Conservation (phyloP, 768 basidiomycete genomes). For the Tricholoma hemisulphureum region DNA sequence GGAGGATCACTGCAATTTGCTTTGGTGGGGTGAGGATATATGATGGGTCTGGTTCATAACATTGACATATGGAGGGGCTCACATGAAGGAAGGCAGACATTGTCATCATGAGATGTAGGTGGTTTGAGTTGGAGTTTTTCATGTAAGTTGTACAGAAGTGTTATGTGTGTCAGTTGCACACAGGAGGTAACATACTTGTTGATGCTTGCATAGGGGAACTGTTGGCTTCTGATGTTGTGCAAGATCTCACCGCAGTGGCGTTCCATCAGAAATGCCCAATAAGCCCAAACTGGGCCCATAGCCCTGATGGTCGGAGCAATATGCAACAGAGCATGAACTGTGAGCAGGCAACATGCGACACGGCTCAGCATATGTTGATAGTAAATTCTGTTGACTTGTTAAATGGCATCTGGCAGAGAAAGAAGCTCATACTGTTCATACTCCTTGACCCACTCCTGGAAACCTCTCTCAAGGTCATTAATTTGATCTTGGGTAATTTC, state of each 20-base stretch:
- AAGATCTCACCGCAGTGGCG: conserved; percentile 32
- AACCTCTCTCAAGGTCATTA: conserved; percentile 22
- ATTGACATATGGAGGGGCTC: not conserved
- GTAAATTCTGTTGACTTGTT: conserved; percentile 24
- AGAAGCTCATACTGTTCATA: conserved; percentile 36
- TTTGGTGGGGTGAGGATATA: not conserved
- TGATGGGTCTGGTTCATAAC: not conserved
- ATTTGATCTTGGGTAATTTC: conserved; percentile 24
- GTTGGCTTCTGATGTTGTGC: conserved; percentile 26
- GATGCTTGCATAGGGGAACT: conserved; percentile 31
- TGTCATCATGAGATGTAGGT: not conserved
- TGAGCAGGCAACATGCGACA: conserved; percentile 20
- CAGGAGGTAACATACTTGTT: conserved; percentile 24
- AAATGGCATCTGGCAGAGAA: not conserved
- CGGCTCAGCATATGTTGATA: conserved; percentile 21
- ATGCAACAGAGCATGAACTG: too few species aligned
- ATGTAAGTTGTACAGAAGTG: conserved; percentile 22
- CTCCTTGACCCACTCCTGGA: conserved; percentile 34
- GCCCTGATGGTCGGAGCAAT: too few species aligned
- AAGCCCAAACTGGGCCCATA: conserved; percentile 32
- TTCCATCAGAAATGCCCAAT: conserved; percentile 41
- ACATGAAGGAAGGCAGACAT: not conserved
- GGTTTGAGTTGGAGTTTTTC: conserved; percentile 21
- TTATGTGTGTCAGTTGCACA: conserved; percentile 35
- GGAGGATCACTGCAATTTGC: too few species aligned